Base-by-base conservation (phyloP, 768 basidiomycete genomes). In the Nidularia sp. region DNA sequence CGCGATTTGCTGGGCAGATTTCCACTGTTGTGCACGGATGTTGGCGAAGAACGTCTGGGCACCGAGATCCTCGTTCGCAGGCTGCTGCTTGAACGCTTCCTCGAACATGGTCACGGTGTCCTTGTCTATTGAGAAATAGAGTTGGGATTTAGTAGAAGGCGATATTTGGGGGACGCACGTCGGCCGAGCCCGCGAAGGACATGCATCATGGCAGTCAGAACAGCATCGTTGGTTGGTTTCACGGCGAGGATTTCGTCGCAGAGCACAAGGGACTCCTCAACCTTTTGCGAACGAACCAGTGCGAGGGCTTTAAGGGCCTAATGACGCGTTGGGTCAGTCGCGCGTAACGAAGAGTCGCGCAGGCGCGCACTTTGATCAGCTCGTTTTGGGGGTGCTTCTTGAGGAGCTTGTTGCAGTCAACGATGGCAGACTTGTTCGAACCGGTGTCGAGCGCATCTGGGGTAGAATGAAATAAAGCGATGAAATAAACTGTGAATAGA, bases 91-190 rank as follows among this genome's bases (percentile, higher is more conserved):
- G 72, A 80, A 92, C 1, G 91, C 91, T 47, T 90, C 85, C 55
- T 93, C 92, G 60, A 88, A 93, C 86, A 93, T 90, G 6, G 75
- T 75, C 42, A 91, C 80, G 73, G 87, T 84, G 67, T 93, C 91
- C 54, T 81, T 80, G 67, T 89, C 90, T 77, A 50, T 31, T 13
- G 34, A 48, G 6, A 47, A 6, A 53, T 34, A 34, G 22, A 18
- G 13, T 50, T 22, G 33, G 13, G 39, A 18, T 13, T 10, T 51
- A 8, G 33, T 43, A 29, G 32, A 48, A 45, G 42, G 13, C 25
- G 25, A 31, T 22, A 15, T 22, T 48, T 42, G 10, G 6, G 39
- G 43, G 6, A 45, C 79, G 45, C 64, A 79, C 77, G 77, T 69
- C 90, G 79, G 53, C 90, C 90, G 15, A 93, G 75, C 15, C 85